Base-by-base conservation (phyloP, 768 basidiomycete species). In the Chiua virens region DNA sequence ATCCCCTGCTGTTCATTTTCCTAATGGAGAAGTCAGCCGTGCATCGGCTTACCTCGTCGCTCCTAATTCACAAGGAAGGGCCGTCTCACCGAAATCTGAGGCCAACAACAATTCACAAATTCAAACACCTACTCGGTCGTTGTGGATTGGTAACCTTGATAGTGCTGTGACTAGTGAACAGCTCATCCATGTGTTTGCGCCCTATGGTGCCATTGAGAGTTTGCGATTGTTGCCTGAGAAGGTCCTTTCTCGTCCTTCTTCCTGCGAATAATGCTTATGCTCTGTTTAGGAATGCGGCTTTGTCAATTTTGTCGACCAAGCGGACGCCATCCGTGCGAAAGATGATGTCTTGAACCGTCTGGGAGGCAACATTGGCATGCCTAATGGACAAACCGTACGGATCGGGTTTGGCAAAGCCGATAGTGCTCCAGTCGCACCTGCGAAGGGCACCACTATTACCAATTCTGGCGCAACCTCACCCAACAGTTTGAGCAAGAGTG, bases 61-160 rank as follows among this genome's bases (percentile, higher is more conserved):
- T 10, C 86, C 87, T 23, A 77, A 77, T 41, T 77, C 79, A 23
- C 81, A 85, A 62, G 87, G 82, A 62, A 83, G 89, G 44, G 83
- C 89, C n/a, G 73, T 87, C 48, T 92, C 91, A 13, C 91, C 91
- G 21, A 93, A 92, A 69, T 78, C 85, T 35, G 89, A 92, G 70
- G 77, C 72, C 30, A 67, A 61, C 47, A 76, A 80, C 38, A 76
- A 81, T 32, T 81, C 83, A 13, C 89, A 93, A 63, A 81, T 86
- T 47, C 95, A 98, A 72, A 87, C 92, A 36, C 96, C 97, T 32
- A 96, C 96, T 11, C 86, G 97, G 45, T 95, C 92, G 30, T 76
- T 99, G 25, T 99, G 97, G 96, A 97, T 99, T 65, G 97, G 97
- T 43, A 98, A 98, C 71, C 76, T 99, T 44, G 97, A 98, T 69